Percentiles rank a stretch among this genome's conserved stretches.
phyloP scores from a whole-genome alignment of 2,329 filamentous ascomycete genomes.

The Teratosphaeria viscida region DNA sequence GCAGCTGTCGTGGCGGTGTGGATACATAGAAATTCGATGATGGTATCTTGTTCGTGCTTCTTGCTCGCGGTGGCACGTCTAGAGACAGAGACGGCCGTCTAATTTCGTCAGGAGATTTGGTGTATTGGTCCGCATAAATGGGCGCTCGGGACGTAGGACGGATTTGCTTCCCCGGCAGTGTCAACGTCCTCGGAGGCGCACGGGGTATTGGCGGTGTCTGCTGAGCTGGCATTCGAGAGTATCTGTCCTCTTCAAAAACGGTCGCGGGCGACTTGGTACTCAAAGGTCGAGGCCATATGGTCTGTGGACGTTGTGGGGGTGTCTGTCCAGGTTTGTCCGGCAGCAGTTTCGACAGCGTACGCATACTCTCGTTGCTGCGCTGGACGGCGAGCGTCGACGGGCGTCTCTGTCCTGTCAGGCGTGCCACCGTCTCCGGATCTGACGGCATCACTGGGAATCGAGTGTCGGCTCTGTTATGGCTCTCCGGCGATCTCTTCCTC shows the following conservation, averaged over 20 bases:
- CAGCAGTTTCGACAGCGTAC: slow-evolving; percentile 22
- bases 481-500: not conserved
- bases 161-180: not conserved
- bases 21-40: not conserved
- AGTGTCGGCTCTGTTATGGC: not conserved
- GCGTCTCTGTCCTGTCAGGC: not conserved
- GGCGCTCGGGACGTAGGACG: not conserved
- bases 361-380: slow-evolving; percentile 14
- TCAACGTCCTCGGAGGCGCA: slow-evolving; percentile 6
- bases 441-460: not conserved
- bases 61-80: slow-evolving; percentile 12
- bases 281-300: not conserved
- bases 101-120: slow-evolving; percentile 8
- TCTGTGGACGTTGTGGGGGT: slow-evolving; percentile 6
- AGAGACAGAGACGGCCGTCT: slow-evolving; percentile 13
- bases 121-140: slow-evolving; percentile 8
- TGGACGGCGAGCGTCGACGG: not conserved
- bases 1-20: slow-evolving; percentile 2
- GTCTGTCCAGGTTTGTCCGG: slow-evolving; percentile 19
- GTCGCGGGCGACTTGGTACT: slow-evolving; percentile 14
- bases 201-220: slow-evolving; percentile 1
- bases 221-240: slow-evolving; percentile 3
- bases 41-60: slow-evolving; percentile 4
- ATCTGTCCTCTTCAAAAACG: slow-evolving; percentile 24
- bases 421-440: not conserved